Evolutionary conservation across 2,329 filamentous ascomycete species (phyloP), one percentile per base, ranked within the genome.

Genomic region (Beauveria australis): DNA sequence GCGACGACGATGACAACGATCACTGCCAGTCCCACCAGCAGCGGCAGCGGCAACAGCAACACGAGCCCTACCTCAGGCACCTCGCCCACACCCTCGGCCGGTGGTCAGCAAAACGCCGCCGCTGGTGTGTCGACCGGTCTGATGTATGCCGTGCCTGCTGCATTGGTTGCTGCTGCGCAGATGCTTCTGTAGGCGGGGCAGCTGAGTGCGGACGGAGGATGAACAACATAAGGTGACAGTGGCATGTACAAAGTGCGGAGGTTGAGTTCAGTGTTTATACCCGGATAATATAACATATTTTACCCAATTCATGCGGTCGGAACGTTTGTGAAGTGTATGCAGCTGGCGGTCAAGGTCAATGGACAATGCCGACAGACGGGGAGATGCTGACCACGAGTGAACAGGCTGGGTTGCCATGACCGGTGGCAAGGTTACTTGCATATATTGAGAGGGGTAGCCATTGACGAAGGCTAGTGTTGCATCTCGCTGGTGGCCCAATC

Each of bases 1-100:
- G 40, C 61, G 12, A 59, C 64, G 18, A 28, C 48, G 5, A 60
- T 59, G 6, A 53, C 61, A 1, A 54, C 64, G 1, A 40, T 62
- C 0, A 47, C 64, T 5, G 44, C 58, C 8, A 49, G 47, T 16
- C n/a, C 62, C 3, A 9, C 67, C 67, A 37, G 52, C 22, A 19
- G 47, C 47, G 24, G 37, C 40, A 40, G 48, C 55, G 44, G 37
- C 52, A 43, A 28, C 51, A 48, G 19, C 33, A 30, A 48, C 22
- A n/a, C 43, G 7, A 57, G 40, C n/a, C 41, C 49, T 24, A 54
- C 51, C 18, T 51, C 47, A 8, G 49, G 53, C 14, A 26, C 40
- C 24, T 48, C 54, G 16, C 18, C 41, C 12, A 60, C 43, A 22
- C 16, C 51, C 5, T 22, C 30, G 18, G 18, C n/a, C 18, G 30